These are phyloP conservation scores for Calonectria leucothoes DNA, from an alignment of 2,329 filamentous ascomycete genomes.

Conservation along the genomic window DNA sequence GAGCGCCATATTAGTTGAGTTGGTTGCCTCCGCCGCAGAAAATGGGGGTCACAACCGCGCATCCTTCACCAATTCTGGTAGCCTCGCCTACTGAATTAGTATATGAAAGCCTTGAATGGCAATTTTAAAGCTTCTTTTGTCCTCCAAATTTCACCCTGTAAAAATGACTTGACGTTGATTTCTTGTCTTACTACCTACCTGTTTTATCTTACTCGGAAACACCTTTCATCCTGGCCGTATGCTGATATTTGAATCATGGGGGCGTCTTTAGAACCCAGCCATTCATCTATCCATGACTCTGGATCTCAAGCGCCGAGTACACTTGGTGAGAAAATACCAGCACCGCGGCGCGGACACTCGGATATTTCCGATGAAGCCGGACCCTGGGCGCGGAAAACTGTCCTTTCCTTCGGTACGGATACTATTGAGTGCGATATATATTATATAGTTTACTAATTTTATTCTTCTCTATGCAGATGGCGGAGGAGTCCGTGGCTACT, in stretches of 20 bases:
- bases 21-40: not conserved
- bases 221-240: no score
- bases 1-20: not conserved
- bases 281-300: not conserved
- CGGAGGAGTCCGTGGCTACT: conserved; percentile 11
- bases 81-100: not conserved
- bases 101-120: not conserved
- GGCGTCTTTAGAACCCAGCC: not conserved
- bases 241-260: not conserved
- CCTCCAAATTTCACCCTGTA: no score
- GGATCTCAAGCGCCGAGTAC: not conserved
- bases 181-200: not conserved
- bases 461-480: not conserved
- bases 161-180: not conserved
- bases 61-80: not conserved
- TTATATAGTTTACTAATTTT: not conserved
- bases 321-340: not conserved
- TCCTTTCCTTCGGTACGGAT: not conserved
- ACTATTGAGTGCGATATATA: no score
- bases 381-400: not conserved
- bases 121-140: not conserved
- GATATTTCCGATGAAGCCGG: conserved; percentile 6
- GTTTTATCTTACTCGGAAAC: not conserved
- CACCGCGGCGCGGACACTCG: not conserved
- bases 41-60: not conserved